These are phyloP conservation scores for Ambispora gerdemannii DNA, from an alignment of 192 early-diverging fungal genomes.

Conservation along the genomic window DNA sequence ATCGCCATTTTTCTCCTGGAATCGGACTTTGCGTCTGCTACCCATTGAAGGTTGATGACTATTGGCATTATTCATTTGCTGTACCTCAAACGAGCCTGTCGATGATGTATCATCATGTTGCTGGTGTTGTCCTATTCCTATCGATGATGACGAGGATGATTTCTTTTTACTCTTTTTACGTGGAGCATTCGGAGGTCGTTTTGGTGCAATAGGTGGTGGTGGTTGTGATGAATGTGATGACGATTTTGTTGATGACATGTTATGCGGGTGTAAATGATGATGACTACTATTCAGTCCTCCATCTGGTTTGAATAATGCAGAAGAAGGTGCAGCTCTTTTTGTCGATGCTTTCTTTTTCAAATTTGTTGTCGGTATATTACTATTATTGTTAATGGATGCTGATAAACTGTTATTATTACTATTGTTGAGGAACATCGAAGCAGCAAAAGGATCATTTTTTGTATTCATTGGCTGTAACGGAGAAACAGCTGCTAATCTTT, in stretches of 20 bases:
- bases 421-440: conserved; percentile 13
- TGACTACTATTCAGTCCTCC: neutral
- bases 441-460: conserved; percentile 25
- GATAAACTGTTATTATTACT: too few relatives aligned
- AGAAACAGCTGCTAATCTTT: conserved; percentile 27
- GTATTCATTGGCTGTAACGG: conserved; percentile 29
- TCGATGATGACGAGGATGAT: neutral
- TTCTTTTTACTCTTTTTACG: conserved; percentile 33
- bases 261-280: conserved; percentile 16
- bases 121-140: conserved; percentile 5
- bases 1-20: conserved; percentile 27
- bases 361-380: neutral
- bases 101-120: conserved; percentile 27
- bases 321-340: conserved; percentile 24
- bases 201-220: conserved; percentile 1
- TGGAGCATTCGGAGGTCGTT: conserved; percentile 24
- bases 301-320: conserved; percentile 19
- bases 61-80: neutral
- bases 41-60: too few relatives aligned
- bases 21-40: conserved; percentile 17
- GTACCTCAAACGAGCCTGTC: conserved; percentile 28
- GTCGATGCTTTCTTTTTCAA: conserved; percentile 27
- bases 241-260: neutral
- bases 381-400: neutral
- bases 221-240: neutral